Evolutionary conservation across 2,329 filamentous ascomycete genomes (phyloP).

Genomic region (Phoma sp.): DNA sequence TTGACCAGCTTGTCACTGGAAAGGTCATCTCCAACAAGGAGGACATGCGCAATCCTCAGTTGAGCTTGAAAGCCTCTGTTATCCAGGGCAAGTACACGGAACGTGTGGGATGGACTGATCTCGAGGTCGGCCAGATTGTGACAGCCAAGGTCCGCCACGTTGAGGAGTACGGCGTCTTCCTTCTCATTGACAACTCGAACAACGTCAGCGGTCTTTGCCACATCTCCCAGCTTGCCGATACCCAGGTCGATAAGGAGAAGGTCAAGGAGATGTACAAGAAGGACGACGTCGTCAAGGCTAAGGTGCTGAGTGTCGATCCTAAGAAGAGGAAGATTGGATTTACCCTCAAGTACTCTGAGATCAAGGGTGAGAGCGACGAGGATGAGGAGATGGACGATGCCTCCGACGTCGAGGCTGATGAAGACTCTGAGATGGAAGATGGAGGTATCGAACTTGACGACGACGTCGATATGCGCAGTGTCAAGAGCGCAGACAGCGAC

Average conservation of each 20-base stretch:
- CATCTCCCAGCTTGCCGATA: slow-evolving; percentile 87
- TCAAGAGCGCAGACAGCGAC: slow-evolving; percentile 47
- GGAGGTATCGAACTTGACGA: slow-evolving; percentile 48
- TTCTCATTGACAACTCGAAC: slow-evolving; percentile 82
- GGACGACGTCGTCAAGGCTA: slow-evolving; percentile 92
- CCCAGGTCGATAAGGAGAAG: slow-evolving; percentile 80
- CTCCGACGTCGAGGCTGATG: slow-evolving; percentile 30
- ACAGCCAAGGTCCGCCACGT: slow-evolving; percentile 93
- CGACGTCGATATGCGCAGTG: slow-evolving; percentile 53
- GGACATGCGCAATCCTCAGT: slow-evolving; percentile 73
- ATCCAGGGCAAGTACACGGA: slow-evolving; percentile 80
- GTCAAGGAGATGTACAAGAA: slow-evolving; percentile 88
- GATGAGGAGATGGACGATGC: slow-evolving; percentile 50
- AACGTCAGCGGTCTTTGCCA: slow-evolving; percentile 95
- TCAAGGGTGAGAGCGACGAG: slow-evolving; percentile 63
- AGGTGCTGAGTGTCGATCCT: slow-evolving; percentile 77
- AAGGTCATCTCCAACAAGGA: slow-evolving; percentile 77
- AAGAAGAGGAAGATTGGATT: slow-evolving; percentile 83
- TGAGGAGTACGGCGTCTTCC: slow-evolving; percentile 93
- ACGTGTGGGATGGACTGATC: slow-evolving; percentile 74
- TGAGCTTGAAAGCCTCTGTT: slow-evolving; percentile 86
- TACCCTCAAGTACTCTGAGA: slow-evolving; percentile 90
- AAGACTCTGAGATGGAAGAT: slow-evolving; percentile 51
- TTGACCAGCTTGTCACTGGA: slow-evolving; percentile 89
- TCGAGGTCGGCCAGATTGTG: slow-evolving; percentile 79